A percentile compares a stretch with the other conserved stretches of the same genome.
These are phyloP conservation scores for Spiraea crenata DNA, from an alignment of 331 rosid genomes.

Conservation along the genomic window DNA sequence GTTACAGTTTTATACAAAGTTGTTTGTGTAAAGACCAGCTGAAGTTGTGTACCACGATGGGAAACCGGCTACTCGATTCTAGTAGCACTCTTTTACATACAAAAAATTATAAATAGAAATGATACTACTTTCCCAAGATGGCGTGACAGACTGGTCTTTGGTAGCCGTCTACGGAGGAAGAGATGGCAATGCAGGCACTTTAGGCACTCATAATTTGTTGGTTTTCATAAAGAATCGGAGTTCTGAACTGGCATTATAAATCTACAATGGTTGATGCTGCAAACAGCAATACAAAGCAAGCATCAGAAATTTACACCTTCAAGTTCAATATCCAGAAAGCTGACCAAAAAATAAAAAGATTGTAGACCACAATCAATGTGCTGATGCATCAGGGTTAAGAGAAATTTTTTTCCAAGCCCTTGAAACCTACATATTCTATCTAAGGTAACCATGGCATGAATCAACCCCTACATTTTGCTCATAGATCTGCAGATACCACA, in stretches of 20 bases:
- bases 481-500: too few relatives aligned
- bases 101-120: slow-evolving; percentile 47
- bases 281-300: slow-evolving; percentile 32
- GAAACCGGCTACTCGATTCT: slow-evolving; percentile 50
- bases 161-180: slow-evolving; percentile 41
- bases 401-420: not conserved
- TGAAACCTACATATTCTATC: not conserved
- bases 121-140: slow-evolving; percentile 36
- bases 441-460: too few relatives aligned
- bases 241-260: slow-evolving; percentile 45
- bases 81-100: slow-evolving; percentile 45
- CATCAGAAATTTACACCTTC: slow-evolving; percentile 30
- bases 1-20: slow-evolving; percentile 9
- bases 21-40: slow-evolving; percentile 7
- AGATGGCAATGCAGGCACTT: slow-evolving; percentile 29
- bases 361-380: too few relatives aligned
- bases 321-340: slow-evolving; percentile 2
- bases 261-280: slow-evolving; percentile 57
- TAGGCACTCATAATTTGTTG: slow-evolving; percentile 36
- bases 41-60: slow-evolving; percentile 28
- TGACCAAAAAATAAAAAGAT: not conserved
- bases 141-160: slow-evolving; percentile 29
- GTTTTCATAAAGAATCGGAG: slow-evolving; percentile 49
- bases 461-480: too few relatives aligned
- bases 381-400: not conserved